These are phyloP conservation scores for Leishmania major DNA, from an alignment of 208 protist genomes.

Conservation along the genomic window DNA sequence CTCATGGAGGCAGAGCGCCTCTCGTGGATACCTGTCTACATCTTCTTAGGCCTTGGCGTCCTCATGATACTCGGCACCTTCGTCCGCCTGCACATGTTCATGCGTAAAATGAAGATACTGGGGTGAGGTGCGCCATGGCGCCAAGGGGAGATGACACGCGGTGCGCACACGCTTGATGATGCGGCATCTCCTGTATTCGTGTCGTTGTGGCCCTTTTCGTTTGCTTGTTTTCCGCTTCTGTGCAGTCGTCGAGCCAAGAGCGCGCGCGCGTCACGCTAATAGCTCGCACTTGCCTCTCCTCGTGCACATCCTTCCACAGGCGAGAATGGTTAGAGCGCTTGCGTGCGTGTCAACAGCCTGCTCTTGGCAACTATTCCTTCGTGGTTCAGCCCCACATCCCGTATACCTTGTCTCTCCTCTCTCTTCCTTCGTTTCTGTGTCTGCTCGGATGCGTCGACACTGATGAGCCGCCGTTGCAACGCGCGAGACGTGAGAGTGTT, in stretches of 20 bases:
- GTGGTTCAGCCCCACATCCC: neutral
- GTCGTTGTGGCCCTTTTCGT: neutral
- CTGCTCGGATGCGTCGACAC: neutral
- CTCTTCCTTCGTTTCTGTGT: neutral
- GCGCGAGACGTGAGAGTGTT: neutral
- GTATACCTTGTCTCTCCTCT: neutral
- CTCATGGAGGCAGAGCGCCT: constrained; percentile 48
- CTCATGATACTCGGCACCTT: constrained; percentile 35
- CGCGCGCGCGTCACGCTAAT: neutral
- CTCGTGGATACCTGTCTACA: constrained; percentile 50
- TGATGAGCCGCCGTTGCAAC: neutral
- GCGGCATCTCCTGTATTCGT: neutral
- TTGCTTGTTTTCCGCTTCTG: neutral
- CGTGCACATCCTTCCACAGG: neutral
- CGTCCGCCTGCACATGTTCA: constrained; percentile 41
- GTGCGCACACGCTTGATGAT: neutral
- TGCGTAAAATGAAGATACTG: constrained; percentile 22
- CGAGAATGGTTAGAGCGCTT: neutral
- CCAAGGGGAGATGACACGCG: neutral
- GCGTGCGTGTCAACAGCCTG: neutral
- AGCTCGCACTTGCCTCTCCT: neutral
- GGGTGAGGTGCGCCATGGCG: neutral
- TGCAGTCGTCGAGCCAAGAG: neutral
- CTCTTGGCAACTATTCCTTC: neutral
- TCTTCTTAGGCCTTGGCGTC: constrained; percentile 45